Conservation (phyloP, 441 rosid genomes). For the Bocquillonia castaneifolia region DNA sequence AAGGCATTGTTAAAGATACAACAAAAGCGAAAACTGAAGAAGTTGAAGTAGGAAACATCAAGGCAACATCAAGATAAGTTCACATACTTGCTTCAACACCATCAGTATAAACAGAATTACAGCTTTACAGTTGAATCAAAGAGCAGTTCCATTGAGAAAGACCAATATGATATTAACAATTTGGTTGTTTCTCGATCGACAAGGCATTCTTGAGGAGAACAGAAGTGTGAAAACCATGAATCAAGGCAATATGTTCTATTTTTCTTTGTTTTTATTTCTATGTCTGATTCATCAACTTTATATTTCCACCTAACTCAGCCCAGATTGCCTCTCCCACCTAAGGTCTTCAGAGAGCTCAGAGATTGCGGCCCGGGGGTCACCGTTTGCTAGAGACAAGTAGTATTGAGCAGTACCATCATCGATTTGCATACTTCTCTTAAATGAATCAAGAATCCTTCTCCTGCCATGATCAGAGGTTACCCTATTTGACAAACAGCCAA, state of each 20-base stretch:
- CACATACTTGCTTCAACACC: not conserved
- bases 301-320: conserved; percentile 32
- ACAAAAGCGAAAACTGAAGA: not conserved
- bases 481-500: conserved; percentile 27
- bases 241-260: not conserved
- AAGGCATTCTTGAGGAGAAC: not conserved
- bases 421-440: conserved; percentile 82
- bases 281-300: not conserved
- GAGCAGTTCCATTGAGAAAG: not conserved
- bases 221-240: not conserved
- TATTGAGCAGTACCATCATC: conserved; percentile 83
- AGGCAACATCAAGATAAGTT: not conserved
- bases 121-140: not conserved
- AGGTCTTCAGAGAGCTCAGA: conserved; percentile 61
- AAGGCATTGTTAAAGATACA: conserved; percentile 1
- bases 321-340: conserved; percentile 62
- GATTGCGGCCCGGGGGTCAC: conserved; percentile 74
- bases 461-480: conserved; percentile 47
- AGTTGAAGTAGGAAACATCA: conserved; percentile 1
- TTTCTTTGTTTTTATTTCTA: not conserved
- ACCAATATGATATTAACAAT: not conserved
- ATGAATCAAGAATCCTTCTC: conserved; percentile 55
- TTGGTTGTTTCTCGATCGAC: not conserved
- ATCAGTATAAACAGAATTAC: no score
- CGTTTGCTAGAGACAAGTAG: conserved; percentile 70